These are phyloP conservation scores for Fusarium oligoseptatum DNA, from an alignment of 2,329 filamentous ascomycete species.

Conservation along the genomic window DNA sequence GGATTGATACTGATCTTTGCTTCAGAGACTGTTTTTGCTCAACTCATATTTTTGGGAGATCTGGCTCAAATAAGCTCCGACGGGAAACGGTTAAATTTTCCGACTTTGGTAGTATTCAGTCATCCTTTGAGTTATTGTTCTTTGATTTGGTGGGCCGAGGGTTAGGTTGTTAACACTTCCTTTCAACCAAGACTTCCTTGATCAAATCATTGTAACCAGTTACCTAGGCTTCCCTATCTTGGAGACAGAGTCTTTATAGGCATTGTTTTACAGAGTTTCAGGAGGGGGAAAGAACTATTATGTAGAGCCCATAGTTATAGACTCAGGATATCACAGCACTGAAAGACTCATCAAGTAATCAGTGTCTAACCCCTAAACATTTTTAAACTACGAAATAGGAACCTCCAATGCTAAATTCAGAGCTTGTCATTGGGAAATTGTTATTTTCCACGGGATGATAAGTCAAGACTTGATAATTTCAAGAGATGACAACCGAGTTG, in stretches of 20 bases:
- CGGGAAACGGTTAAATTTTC: too few species aligned
- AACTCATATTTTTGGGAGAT: background rate
- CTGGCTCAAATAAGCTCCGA: background rate
- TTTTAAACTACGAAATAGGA: background rate
- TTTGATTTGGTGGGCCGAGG: background rate
- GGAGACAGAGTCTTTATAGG: background rate
- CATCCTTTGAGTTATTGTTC: background rate
- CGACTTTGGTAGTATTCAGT: background rate
- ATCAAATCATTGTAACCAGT: background rate
- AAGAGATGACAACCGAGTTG: background rate
- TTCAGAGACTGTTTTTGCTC: background rate
- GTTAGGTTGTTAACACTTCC: background rate
- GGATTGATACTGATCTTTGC: background rate
- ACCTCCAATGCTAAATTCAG: background rate
- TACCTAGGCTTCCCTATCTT: background rate
- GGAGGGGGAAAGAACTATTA: background rate
- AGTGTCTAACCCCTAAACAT: background rate
- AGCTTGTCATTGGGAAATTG: background rate
- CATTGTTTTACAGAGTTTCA: background rate
- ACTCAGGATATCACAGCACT: background rate
- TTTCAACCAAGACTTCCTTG: background rate
- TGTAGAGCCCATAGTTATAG: background rate
- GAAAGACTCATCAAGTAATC: background rate
- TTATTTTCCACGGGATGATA: background rate
- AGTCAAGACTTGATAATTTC: background rate